phyloP scores from a whole-genome alignment of 2,329 filamentous ascomycete genomes.

The Penicillium sp. region DNA sequence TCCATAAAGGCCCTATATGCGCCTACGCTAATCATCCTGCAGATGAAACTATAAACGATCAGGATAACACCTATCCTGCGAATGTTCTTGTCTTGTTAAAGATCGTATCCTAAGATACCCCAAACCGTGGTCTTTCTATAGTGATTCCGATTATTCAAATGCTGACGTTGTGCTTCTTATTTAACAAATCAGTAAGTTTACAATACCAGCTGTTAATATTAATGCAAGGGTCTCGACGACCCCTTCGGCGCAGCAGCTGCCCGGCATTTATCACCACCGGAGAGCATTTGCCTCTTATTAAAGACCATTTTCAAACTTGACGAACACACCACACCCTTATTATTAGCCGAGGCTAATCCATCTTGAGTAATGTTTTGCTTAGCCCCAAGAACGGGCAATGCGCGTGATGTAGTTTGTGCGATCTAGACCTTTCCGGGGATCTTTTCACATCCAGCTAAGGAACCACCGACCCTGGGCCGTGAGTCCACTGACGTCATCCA shows the following conservation, averaged over 20 bases:
- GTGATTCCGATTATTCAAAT: neutral
- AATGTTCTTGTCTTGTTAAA: too few species aligned
- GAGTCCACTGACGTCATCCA: neutral
- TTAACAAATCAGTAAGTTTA: neutral
- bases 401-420: neutral
- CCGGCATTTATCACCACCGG: neutral
- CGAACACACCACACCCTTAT: neutral
- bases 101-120: too few species aligned
- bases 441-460: neutral
- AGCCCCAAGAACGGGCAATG: neutral
- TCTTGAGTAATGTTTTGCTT: neutral
- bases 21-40: too few species aligned
- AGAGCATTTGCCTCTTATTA: neutral
- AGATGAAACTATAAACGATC: too few species aligned
- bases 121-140: too few species aligned
- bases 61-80: too few species aligned
- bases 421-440: neutral
- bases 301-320: neutral
- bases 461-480: neutral
- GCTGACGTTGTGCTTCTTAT: neutral
- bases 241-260: neutral
- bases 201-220: neutral
- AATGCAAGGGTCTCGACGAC: neutral
- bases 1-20: too few species aligned
- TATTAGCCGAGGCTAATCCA: neutral